Conservation (phyloP, 2,329 filamentous ascomycete genomes). For the Fusarium nurragi region DNA sequence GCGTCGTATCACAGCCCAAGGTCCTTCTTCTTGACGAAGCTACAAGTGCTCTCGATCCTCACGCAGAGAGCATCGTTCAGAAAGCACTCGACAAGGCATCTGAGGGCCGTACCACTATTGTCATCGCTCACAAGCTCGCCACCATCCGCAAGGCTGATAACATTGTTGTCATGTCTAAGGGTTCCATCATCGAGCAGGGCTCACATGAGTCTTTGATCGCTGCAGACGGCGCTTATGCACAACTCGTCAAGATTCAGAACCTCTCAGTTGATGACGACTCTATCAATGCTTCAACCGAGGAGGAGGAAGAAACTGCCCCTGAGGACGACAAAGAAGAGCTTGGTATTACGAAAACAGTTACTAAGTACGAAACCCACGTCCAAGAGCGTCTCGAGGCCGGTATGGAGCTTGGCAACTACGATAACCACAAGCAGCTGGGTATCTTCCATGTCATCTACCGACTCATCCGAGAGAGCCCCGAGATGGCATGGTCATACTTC, state of each 20-base stretch:
- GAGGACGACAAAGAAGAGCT: conserved; percentile 32
- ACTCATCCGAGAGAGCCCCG: conserved; percentile 51
- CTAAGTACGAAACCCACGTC: conserved; percentile 45
- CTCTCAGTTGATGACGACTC: conserved; percentile 44
- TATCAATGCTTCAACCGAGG: conserved; percentile 37
- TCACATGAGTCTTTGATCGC: conserved; percentile 62
- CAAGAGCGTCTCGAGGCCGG: conserved; percentile 47
- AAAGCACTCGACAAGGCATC: conserved; percentile 63
- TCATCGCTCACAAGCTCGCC: conserved; percentile 68
- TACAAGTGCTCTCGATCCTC: conserved; percentile 62
- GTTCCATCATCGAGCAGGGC: conserved; percentile 43
- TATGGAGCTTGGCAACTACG: conserved; percentile 51
- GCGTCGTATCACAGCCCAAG: conserved; percentile 67
- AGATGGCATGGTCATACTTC: conserved; percentile 50
- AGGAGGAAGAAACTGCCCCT: conserved; percentile 36
- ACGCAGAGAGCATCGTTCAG: conserved; percentile 60
- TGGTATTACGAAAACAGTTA: conserved; percentile 45
- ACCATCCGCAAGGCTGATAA: conserved; percentile 48
- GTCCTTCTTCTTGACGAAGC: conserved; percentile 74
- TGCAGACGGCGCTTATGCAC: conserved; percentile 59
- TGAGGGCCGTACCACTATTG: conserved; percentile 67
- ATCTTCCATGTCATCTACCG: conserved; percentile 46
- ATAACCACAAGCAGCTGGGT: conserved; percentile 47
- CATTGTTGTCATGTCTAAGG: conserved; percentile 45
- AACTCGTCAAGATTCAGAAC: conserved; percentile 57